Conservation (phyloP, 768 basidiomycete genomes). For the Coprinopsis strossmayeri region DNA sequence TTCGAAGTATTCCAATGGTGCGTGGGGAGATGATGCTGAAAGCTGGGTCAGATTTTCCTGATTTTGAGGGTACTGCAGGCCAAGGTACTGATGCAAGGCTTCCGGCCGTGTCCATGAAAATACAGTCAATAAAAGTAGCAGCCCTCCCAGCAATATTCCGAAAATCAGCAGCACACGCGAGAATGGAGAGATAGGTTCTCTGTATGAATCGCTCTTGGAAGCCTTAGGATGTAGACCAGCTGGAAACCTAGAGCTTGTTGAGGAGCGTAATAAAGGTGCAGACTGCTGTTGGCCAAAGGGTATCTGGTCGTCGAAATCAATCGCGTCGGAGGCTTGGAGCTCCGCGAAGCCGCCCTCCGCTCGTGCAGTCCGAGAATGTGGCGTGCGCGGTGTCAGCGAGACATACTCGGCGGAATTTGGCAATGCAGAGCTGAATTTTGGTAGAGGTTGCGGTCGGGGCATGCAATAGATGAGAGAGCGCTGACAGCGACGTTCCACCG, state of each 20-base stretch:
- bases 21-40: slow-evolving; percentile 10
- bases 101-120: slow-evolving; percentile 7
- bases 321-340: slow-evolving; percentile 37
- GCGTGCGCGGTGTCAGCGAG: slow-evolving; percentile 51
- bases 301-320: slow-evolving; percentile 29
- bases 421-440: slow-evolving; percentile 27
- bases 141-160: slow-evolving; percentile 33
- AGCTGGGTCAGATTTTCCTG: slow-evolving; percentile 9
- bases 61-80: not conserved
- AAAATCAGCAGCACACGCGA: slow-evolving; percentile 36
- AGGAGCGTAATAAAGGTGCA: slow-evolving; percentile 43
- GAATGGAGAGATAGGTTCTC: slow-evolving; percentile 15
- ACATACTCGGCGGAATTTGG: slow-evolving; percentile 27
- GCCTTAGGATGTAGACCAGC: slow-evolving; percentile 23
- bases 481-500: too few relatives aligned
- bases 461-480: slow-evolving; percentile 18
- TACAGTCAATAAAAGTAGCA: not conserved
- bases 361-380: slow-evolving; percentile 53
- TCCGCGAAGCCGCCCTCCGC: slow-evolving; percentile 48
- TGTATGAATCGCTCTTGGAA: slow-evolving; percentile 11
- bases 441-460: slow-evolving; percentile 34
- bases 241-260: slow-evolving; percentile 33
- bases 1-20: slow-evolving; percentile 43
- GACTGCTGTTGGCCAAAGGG: slow-evolving; percentile 30
- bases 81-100: slow-evolving; percentile 1